These are phyloP conservation scores for Paecilomyces variotii DNA, from an alignment of 2,329 filamentous ascomycete genomes.

Conservation along the genomic window DNA sequence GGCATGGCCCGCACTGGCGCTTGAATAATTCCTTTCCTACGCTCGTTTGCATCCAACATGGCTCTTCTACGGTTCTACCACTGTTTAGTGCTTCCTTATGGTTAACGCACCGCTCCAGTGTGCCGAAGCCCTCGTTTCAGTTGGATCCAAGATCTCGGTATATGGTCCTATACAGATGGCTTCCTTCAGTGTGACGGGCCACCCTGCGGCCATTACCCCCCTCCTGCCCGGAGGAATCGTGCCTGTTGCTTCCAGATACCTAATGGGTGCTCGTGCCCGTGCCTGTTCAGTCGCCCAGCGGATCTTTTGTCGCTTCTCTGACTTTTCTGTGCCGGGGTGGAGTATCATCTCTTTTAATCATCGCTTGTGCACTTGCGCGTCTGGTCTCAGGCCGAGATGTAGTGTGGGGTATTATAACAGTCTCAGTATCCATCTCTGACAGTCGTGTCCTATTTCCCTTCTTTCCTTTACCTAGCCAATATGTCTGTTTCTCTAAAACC, in stretches of 20 bases:
- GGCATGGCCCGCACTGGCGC: neutral
- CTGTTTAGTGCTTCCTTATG: neutral
- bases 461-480: neutral
- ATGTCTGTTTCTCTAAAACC: neutral
- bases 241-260: neutral
- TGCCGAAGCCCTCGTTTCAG: neutral
- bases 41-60: neutral
- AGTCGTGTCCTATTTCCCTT: neutral
- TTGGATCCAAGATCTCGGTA: neutral
- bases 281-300: neutral
- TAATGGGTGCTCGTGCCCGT: neutral
- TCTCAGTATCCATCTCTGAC: neutral
- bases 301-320: neutral
- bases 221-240: neutral
- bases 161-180: neutral
- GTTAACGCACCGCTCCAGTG: neutral
- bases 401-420: neutral
- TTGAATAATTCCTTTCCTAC: neutral
- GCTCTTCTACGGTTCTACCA: neutral
- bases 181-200: neutral
- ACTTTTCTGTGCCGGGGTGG: neutral
- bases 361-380: neutral
- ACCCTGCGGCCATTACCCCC: neutral
- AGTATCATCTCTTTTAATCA: neutral
- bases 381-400: neutral